Evolutionary conservation across 768 basidiomycete species (phyloP).

Genomic region (Pleurotus ostreatus): DNA sequence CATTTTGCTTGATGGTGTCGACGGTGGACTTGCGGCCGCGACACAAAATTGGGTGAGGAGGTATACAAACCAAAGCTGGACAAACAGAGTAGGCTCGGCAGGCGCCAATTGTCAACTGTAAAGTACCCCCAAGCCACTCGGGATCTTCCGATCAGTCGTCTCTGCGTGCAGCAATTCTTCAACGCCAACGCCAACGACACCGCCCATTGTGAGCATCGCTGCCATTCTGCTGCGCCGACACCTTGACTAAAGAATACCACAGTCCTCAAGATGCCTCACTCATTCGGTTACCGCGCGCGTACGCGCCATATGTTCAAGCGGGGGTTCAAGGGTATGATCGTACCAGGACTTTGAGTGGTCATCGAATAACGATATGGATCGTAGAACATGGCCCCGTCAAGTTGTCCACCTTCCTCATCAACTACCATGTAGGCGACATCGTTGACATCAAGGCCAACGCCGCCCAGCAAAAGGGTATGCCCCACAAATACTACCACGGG

Average conservation of each 20-base stretch:
- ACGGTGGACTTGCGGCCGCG: constrained; percentile 22
- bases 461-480: constrained; percentile 99
- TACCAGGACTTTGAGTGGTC: constrained; percentile 11
- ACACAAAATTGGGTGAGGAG: constrained; percentile 18
- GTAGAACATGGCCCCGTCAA: constrained; percentile 87
- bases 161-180: constrained; percentile 24
- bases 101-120: constrained; percentile 52
- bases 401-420: constrained; percentile 89
- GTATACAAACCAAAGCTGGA: constrained; percentile 25
- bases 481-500: constrained; percentile 99
- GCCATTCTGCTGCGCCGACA: constrained; percentile 1
- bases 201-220: constrained; percentile 44
- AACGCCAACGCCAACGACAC: constrained; percentile 44
- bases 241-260: constrained; percentile 8
- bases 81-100: constrained; percentile 32
- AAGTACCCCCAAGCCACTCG: constrained; percentile 66
- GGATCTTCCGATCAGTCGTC: constrained; percentile 41
- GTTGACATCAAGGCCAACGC: constrained; percentile 99
- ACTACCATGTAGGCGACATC: constrained; percentile 95
- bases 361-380: constrained; percentile 5
- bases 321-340: constrained; percentile 87
- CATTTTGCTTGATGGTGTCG: constrained; percentile 70
- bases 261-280: constrained; percentile 96
- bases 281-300: constrained; percentile 99
- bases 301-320: constrained; percentile 99